A percentile compares a stretch with the other conserved stretches of the same genome.
Conservation (phyloP, 2,329 filamentous ascomycete genomes). For the Amauroascus niger region DNA sequence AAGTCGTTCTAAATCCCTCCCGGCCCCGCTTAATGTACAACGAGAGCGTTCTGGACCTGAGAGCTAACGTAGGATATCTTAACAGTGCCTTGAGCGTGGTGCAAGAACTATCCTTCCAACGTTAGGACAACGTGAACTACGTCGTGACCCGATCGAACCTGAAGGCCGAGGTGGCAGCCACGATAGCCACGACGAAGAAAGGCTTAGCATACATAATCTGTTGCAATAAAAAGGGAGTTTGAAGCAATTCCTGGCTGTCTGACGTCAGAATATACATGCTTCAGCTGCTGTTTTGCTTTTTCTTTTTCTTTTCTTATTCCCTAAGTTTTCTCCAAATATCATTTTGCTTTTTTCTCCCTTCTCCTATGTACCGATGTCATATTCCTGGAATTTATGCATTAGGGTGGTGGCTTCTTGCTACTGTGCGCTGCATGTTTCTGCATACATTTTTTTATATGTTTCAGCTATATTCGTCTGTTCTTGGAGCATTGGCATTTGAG, state of each 20-base stretch:
- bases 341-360: background rate
- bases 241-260: background rate
- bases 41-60: background rate
- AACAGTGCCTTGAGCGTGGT: slow-evolving; percentile 22
- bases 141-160: slow-evolving; percentile 6
- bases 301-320: background rate
- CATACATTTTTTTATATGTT: background rate
- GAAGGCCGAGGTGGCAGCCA: slow-evolving; percentile 16
- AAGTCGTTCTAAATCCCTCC: too few relatives aligned
- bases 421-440: slow-evolving; percentile 3
- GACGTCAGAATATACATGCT: background rate
- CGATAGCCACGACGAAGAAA: slow-evolving; percentile 19
- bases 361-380: background rate
- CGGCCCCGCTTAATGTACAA: background rate
- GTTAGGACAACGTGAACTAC: slow-evolving; percentile 14
- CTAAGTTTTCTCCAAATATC: background rate
- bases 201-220: slow-evolving; percentile 16
- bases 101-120: slow-evolving; percentile 17
- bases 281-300: background rate
- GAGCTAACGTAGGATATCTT: background rate
- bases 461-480: background rate
- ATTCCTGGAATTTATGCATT: background rate
- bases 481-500: slow-evolving; percentile 5
- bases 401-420: background rate
- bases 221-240: slow-evolving; percentile 6